Evolutionary conservation across 768 basidiomycete genomes (phyloP), one percentile per base, ranked within the genome.

Genomic region (Trametes cubensis): DNA sequence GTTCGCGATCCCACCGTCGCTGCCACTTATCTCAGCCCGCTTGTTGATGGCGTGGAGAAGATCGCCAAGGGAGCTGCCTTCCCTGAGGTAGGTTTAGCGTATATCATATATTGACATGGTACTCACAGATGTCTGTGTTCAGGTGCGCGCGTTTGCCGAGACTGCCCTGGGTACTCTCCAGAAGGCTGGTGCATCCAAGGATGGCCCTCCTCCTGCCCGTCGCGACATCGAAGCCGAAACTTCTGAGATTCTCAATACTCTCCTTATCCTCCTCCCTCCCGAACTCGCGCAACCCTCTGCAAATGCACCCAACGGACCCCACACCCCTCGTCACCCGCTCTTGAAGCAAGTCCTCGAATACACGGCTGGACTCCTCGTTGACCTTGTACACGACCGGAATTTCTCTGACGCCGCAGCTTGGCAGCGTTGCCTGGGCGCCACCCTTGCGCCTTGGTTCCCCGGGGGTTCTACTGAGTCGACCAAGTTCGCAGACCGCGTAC

Each of bases 111-210:
- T n/a, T n/a, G n/a, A n/a, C n/a, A n/a, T n/a, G n/a, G n/a, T n/a
- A n/a, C n/a, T n/a, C n/a, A n/a, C n/a, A n/a, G n/a, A n/a, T n/a
- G n/a, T n/a, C n/a, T n/a, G n/a, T n/a, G n/a, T 11, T 7, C 58
- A 89, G 88, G 89, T 97, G 68, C 90, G 95, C 60, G 93, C 92
- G n/a, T 98, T 97, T 73, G 95, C 85, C 57, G 86, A 90, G 69
- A 80, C 89, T 6, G 92, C 96, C 7, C 80, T 94, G 34, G 80
- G 86, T 56, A 94, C 94, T 23, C 80, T 98, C 56, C 74, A 85
- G 62, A 90, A 89, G 67, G 85, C 95, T 48, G 94, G 94, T 52
- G 94, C 94, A 40, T 92, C 92, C 30, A 82, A 86, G 15, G 78
- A 79, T 55, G 89, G 85, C 20, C 84, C 85, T 20, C 88, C 89